Evolutionary conservation across 768 basidiomycete genomes (phyloP).

Genomic region (Boletellus ananiceps): DNA sequence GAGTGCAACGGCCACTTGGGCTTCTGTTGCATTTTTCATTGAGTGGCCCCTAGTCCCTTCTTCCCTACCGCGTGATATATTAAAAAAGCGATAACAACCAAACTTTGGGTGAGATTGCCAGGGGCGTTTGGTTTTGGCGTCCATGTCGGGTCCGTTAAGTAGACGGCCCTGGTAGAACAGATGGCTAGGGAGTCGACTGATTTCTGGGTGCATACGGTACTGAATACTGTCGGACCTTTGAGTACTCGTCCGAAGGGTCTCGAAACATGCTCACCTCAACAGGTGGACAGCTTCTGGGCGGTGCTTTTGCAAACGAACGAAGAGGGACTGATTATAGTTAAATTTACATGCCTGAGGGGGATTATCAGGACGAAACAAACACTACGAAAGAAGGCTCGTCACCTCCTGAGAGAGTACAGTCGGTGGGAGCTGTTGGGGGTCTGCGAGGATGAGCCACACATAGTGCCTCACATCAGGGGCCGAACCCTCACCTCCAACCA

Average conservation of each 20-base stretch:
- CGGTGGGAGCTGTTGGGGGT: slow-evolving; percentile 93
- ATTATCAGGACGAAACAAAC: slow-evolving; percentile 13
- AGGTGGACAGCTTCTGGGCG: slow-evolving; percentile 84
- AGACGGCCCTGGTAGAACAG: slow-evolving; percentile 82
- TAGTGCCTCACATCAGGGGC: neutral
- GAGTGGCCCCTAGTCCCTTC: slow-evolving; percentile 53
- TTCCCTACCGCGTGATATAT: slow-evolving; percentile 68
- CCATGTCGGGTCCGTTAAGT: slow-evolving; percentile 88
- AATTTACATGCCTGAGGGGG: slow-evolving; percentile 54
- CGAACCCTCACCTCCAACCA: slow-evolving; percentile 73
- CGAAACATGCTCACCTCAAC: slow-evolving; percentile 56
- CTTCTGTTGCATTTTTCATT: slow-evolving; percentile 71
- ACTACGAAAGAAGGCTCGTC: slow-evolving; percentile 22
- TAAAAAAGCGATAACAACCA: slow-evolving; percentile 87
- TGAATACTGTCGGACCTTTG: slow-evolving; percentile 65
- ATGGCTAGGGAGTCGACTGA: slow-evolving; percentile 82
- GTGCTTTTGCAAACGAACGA: slow-evolving; percentile 83
- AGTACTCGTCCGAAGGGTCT: neutral
- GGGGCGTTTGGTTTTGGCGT: slow-evolving; percentile 66
- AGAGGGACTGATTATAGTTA: slow-evolving; percentile 86
- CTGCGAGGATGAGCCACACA: slow-evolving; percentile 31
- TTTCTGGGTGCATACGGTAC: slow-evolving; percentile 98
- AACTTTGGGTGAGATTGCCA: slow-evolving; percentile 83
- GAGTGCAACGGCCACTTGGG: slow-evolving; percentile 67
- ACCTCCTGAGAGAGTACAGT: slow-evolving; percentile 73